Conservation (phyloP, 345 rosid genomes). For the Trapa incisa region DNA sequence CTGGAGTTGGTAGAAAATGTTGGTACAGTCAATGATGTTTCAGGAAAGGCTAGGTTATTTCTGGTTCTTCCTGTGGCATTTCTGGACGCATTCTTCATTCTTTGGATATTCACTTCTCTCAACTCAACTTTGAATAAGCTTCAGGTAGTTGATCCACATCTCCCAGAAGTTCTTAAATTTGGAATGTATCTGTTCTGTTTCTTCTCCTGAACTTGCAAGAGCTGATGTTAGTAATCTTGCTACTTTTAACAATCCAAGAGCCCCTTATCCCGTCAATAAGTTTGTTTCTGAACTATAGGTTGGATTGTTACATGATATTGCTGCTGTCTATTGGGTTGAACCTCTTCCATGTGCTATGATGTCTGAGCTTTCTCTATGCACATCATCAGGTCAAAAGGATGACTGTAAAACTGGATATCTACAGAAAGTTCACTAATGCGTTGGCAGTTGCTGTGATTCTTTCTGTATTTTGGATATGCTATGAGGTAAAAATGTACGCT, state of each 20-base stretch:
- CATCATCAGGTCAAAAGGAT: conserved; percentile 57
- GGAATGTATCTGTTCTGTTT: not conserved
- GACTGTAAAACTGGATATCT: conserved; percentile 74
- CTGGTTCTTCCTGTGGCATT: conserved; percentile 88
- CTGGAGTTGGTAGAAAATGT: conserved; percentile 81
- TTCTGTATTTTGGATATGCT: conserved; percentile 82
- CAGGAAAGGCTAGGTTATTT: conserved; percentile 83
- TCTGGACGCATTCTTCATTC: conserved; percentile 82
- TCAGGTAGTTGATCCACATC: conserved; percentile 41
- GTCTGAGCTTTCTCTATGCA: not conserved
- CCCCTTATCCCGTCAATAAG: not conserved
- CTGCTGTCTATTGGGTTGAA: not conserved
- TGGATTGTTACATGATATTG: not conserved
- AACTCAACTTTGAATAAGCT: conserved; percentile 70
- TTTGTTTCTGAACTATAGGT: not conserved
- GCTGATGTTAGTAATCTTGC: not conserved
- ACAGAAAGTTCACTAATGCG: conserved; percentile 93
- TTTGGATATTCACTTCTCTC: conserved; percentile 92
- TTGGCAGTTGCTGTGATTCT: conserved; percentile 66
- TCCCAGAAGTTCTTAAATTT: not conserved
- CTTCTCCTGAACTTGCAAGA: not conserved
- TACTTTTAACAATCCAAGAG: not conserved
- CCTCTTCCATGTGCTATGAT: not conserved
- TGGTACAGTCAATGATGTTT: conserved; percentile 74
- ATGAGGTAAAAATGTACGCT: conserved; percentile 42